Evolutionary conservation across 2,329 filamentous ascomycete species (phyloP).

Genomic region (Microcera coccophila): DNA sequence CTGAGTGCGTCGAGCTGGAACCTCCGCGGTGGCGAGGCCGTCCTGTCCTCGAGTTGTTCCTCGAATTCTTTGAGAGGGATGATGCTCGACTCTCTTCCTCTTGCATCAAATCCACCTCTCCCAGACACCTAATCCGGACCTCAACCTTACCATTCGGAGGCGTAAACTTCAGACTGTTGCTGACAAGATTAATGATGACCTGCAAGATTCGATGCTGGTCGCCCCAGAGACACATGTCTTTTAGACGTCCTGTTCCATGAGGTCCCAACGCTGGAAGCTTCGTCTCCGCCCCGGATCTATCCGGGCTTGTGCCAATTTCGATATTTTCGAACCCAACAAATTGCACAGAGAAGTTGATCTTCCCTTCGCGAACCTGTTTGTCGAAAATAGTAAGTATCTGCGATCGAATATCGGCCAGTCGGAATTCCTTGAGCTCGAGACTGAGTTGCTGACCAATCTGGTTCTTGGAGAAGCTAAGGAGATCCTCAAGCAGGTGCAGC

Average conservation of each 20-base stretch:
- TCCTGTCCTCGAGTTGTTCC: constrained; percentile 41
- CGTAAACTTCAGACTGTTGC: constrained; percentile 90
- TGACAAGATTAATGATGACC: constrained; percentile 89
- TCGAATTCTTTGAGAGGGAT: constrained; percentile 48
- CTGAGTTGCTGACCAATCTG: constrained; percentile 82
- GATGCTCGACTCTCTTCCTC: constrained; percentile 49
- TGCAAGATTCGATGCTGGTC: constrained; percentile 88
- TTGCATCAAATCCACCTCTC: constrained; percentile 49
- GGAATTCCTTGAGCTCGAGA: constrained; percentile 81
- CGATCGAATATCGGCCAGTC: constrained; percentile 75
- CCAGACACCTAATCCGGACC: constrained; percentile 70
- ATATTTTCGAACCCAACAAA: constrained; percentile 49
- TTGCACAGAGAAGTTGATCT: constrained; percentile 68
- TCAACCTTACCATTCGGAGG: constrained; percentile 70
- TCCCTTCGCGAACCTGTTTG: constrained; percentile 77
- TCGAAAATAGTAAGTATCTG: constrained; percentile 85
- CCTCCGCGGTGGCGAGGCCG: constrained; percentile 45
- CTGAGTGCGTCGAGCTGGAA: constrained; percentile 49
- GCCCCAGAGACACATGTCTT: constrained; percentile 88
- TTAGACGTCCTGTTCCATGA: constrained; percentile 62
- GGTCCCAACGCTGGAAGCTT: constrained; percentile 59
- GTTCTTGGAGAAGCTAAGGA: constrained; percentile 91
- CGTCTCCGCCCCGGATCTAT: constrained; percentile 32
- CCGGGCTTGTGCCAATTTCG: constrained; percentile 28
- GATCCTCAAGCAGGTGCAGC: constrained; percentile 80